Evolutionary conservation across 1,284 basidiomycete species (phyloP).

Genomic region (Pseudozyma tsukubaensis): DNA sequence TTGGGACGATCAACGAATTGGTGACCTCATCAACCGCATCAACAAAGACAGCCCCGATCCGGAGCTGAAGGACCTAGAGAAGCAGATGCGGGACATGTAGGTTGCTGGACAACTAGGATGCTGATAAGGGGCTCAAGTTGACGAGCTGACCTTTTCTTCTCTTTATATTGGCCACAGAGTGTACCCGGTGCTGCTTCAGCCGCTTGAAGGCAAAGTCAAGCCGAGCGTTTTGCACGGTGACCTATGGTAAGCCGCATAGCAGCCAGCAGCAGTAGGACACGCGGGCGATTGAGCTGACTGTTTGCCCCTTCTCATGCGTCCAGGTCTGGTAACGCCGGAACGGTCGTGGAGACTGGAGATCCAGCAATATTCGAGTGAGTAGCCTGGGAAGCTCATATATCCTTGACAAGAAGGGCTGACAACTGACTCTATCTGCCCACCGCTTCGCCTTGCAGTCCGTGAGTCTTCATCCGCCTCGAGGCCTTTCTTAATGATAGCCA

Average conservation of each 20-base stretch:
- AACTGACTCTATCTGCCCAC: neutral
- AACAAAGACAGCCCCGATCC: slow-evolving; percentile 12
- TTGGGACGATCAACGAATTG: slow-evolving; percentile 40
- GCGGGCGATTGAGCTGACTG: neutral
- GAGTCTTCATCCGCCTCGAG: neutral
- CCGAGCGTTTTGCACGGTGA: slow-evolving; percentile 45
- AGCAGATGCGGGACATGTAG: slow-evolving; percentile 38
- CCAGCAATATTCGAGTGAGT: slow-evolving; percentile 47
- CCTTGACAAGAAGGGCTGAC: neutral
- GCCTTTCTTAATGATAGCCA: neutral
- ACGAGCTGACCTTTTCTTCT: neutral
- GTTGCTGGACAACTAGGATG: neutral
- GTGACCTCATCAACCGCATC: slow-evolving; percentile 34
- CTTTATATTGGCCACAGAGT: slow-evolving; percentile 9
- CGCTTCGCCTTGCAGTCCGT: slow-evolving; percentile 14
- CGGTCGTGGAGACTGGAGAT: slow-evolving; percentile 21
- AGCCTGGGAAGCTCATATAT: neutral
- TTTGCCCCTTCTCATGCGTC: neutral
- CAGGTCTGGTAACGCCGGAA: slow-evolving; percentile 48
- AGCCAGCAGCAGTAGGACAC: neutral
- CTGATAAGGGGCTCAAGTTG: neutral
- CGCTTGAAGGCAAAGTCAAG: slow-evolving; percentile 43
- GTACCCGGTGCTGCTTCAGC: slow-evolving; percentile 31
- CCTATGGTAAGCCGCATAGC: slow-evolving; percentile 25
- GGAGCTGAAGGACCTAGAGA: slow-evolving; percentile 31